Conservation (phyloP, 1,284 basidiomycete genomes). For the Trichosporon sp. region DNA sequence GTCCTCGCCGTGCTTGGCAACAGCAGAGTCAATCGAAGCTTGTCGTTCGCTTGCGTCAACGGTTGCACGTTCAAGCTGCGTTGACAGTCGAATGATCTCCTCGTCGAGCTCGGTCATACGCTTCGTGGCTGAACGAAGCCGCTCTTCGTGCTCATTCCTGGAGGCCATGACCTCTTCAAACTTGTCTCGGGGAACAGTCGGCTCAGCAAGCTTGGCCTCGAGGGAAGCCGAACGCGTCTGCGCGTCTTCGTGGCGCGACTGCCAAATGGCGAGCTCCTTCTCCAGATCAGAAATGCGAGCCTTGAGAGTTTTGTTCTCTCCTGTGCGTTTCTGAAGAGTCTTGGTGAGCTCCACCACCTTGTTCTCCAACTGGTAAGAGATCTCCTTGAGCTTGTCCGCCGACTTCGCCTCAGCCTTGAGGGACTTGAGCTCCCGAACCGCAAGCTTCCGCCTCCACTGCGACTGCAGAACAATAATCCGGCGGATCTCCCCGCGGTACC, state of each 20-base stretch:
- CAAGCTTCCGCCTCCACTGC: conserved; percentile 82
- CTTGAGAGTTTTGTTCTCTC: conserved; percentile 86
- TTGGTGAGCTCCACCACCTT: conserved; percentile 99
- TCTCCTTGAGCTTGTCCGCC: conserved; percentile 97
- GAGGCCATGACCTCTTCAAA: conserved; percentile 71
- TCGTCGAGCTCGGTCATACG: conserved; percentile 74
- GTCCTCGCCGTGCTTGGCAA: conserved; percentile 66
- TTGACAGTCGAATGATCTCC: conserved; percentile 71
- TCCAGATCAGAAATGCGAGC: conserved; percentile 71
- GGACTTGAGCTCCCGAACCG: conserved; percentile 75
- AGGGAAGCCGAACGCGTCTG: conserved; percentile 71
- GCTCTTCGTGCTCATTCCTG: conserved; percentile 77
- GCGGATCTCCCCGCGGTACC: conserved; percentile 62
- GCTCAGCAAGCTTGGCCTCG: conserved; percentile 64
- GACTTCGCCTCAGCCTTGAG: conserved; percentile 90
- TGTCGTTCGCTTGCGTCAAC: conserved; percentile 76
- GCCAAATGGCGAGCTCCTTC: conserved; percentile 78
- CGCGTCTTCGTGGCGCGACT: conserved; percentile 82
- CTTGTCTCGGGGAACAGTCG: conserved; percentile 68
- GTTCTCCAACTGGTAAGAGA: conserved; percentile 96
- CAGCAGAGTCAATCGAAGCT: conserved; percentile 53
- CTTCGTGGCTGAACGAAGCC: conserved; percentile 72
- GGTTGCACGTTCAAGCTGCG: conserved; percentile 58
- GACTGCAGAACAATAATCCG: conserved; percentile 85
- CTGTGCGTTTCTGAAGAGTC: conserved; percentile 82